Percentiles rank a stretch among this genome's conserved stretches.
Conservation (phyloP, 2,329 filamentous ascomycete genomes). For the Chaetoscypha palmicola region DNA sequence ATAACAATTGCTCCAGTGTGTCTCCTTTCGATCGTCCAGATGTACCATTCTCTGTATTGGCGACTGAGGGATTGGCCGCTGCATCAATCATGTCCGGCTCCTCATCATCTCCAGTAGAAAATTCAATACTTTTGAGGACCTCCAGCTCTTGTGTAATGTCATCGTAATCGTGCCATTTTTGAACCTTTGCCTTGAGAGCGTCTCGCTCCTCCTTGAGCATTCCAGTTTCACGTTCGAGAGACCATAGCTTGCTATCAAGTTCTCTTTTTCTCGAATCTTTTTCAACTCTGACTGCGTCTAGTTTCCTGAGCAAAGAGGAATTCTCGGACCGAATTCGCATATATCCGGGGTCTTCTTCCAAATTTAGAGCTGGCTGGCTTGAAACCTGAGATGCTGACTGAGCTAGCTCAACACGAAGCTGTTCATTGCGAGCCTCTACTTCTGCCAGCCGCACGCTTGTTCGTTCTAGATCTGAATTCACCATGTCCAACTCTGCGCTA, state of each 20-base stretch:
- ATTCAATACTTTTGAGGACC: slow-evolving; percentile 95
- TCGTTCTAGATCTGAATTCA: slow-evolving; percentile 83
- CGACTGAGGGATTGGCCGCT: slow-evolving; percentile 20
- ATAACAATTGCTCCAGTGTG: slow-evolving; percentile 80
- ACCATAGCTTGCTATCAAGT: slow-evolving; percentile 66
- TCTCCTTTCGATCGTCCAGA: slow-evolving; percentile 58
- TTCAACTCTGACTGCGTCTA: slow-evolving; percentile 78
- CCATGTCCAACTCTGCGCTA: slow-evolving; percentile 87
- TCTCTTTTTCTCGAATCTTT: slow-evolving; percentile 73
- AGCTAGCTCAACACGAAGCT: slow-evolving; percentile 81
- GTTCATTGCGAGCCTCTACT: slow-evolving; percentile 89
- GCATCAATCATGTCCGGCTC: slow-evolving; percentile 41
- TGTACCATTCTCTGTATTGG: slow-evolving; percentile 39
- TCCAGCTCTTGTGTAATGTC: slow-evolving; percentile 94
- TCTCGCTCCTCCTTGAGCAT: slow-evolving; percentile 77
- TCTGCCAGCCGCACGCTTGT: slow-evolving; percentile 83
- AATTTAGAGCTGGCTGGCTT: slow-evolving; percentile 48
- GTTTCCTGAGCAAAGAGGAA: slow-evolving; percentile 78
- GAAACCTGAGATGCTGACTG: slow-evolving; percentile 73
- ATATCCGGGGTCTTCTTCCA: slow-evolving; percentile 86
- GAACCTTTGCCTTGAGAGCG: slow-evolving; percentile 68
- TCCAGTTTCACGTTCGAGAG: slow-evolving; percentile 70
- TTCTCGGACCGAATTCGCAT: slow-evolving; percentile 89
- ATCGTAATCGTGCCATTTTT: slow-evolving; percentile 90
- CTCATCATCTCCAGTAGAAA: slow-evolving; percentile 83